Conservation (phyloP, 768 basidiomycete genomes). For the Russula griseocarnosa region DNA sequence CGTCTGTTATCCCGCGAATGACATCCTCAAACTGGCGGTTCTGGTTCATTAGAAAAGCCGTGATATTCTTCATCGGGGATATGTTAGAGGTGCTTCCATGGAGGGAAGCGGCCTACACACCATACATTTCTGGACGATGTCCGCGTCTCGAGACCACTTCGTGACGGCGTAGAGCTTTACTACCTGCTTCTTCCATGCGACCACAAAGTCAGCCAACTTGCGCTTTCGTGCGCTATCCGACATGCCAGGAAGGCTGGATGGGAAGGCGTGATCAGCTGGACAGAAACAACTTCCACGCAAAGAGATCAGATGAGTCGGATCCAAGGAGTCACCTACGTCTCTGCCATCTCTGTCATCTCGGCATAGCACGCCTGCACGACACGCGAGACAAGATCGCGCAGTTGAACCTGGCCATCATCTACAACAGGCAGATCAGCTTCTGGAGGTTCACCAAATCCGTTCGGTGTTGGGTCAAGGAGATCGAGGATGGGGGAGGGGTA, state of each 20-base stretch:
- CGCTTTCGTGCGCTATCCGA: constrained; percentile 78
- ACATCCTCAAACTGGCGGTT: constrained; percentile 78
- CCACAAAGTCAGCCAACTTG: constrained; percentile 81
- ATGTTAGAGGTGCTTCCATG: background rate
- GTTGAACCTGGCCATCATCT: constrained; percentile 64
- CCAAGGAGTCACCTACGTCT: constrained; percentile 60
- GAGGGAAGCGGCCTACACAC: constrained; percentile 35
- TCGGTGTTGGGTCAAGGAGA: constrained; percentile 25
- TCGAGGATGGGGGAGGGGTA: constrained; percentile 23
- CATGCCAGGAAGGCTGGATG: constrained; percentile 46
- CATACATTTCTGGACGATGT: constrained; percentile 85
- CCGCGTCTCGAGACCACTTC: constrained; percentile 84
- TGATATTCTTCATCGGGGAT: constrained; percentile 60
- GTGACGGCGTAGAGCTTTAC: constrained; percentile 83
- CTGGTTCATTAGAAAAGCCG: constrained; percentile 80
- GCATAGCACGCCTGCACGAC: constrained; percentile 77
- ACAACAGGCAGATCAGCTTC: constrained; percentile 73
- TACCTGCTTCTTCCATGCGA: constrained; percentile 85
- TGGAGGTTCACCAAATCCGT: constrained; percentile 39
- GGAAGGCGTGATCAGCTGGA: constrained; percentile 34
- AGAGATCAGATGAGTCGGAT: background rate
- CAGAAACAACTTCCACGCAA: background rate
- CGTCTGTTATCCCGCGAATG: constrained; percentile 56
- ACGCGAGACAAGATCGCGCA: constrained; percentile 72
- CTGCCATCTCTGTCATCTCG: constrained; percentile 76